Evolutionary conservation across 2,329 filamentous ascomycete genomes (phyloP), one percentile per base, ranked within the genome.

Genomic region (Epicoccum nigrum): DNA sequence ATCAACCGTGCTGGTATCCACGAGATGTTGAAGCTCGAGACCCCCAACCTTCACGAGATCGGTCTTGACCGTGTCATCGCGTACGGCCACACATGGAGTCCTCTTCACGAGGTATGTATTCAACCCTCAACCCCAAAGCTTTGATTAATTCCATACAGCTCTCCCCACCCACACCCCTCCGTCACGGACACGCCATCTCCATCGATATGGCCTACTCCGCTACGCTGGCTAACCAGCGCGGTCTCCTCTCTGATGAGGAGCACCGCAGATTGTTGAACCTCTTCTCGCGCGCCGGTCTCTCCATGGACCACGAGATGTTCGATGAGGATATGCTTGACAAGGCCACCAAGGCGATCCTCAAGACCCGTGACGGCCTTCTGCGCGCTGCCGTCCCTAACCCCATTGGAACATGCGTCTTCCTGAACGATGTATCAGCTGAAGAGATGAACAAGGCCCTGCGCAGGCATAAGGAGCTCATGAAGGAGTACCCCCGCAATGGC

Each of bases 131-230:
- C 3, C 11, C 0, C 8, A 13, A 8, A 16, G 15, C 9, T 13
- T 31, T 33, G 21, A 20, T 54, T 68, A 12, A 67, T 43, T 7
- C 27, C 4, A 15, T 4, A 5, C 38, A 90, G 71, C 80, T 90
- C 8, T 79, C 87, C 0, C 86, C 87, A 0, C 81, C 86, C 42
- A 84, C 85, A 0, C 86, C 86, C 1, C 80, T 89, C 34, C 83
- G 86, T 33, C 87, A 90, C 67, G 87, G 87, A 3, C 87, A 90
- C 65, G 87, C 87, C 58, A 89, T 90, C 60, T 87, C 84, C 2
- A 87, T 89, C 55, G 87, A 89, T 68, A 90, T 90, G 87, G 87
- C 86, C 0, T 90, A 86, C 73, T 87, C 86, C 0, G 86, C 86
- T 0, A 89, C 87, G 0, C 77, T 90, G 4, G 85, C 86, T 15